phyloP scores from a whole-genome alignment of 805 yeast species.

The fission yeast (Schizosaccharomyces pombe) region DNA sequence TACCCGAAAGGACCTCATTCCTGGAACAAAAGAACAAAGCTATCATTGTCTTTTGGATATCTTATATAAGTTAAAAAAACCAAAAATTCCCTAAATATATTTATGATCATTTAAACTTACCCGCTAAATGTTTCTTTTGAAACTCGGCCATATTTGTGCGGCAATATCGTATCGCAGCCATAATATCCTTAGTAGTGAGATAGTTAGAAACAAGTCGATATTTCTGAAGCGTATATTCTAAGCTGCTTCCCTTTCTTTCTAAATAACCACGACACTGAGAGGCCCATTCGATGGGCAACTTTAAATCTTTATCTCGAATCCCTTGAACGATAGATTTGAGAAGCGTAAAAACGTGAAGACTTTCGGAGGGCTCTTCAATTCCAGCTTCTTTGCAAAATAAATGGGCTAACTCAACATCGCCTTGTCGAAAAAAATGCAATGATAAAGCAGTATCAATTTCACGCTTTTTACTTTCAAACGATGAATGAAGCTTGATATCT shows the following conservation, averaged over 20 bases:
- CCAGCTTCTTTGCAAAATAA: constrained; percentile 14
- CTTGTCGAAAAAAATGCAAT: constrained; percentile 25
- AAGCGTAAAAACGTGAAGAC: neutral
- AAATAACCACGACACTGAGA: constrained; percentile 13
- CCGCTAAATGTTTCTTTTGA: constrained; percentile 18
- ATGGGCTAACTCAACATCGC: constrained; percentile 20
- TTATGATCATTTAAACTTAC: neutral
- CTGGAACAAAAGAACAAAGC: constrained; percentile 15
- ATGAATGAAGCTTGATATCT: constrained; percentile 8
- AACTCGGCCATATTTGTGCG: constrained; percentile 20
- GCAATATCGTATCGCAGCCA: constrained; percentile 23
- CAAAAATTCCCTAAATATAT: no score
- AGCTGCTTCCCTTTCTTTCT: constrained; percentile 18
- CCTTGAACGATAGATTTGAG: neutral
- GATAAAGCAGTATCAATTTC: constrained; percentile 22
- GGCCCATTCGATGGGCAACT: constrained; percentile 27
- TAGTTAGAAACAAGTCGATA: constrained; percentile 19
- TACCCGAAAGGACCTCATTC: constrained; percentile 12
- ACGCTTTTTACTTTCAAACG: constrained; percentile 9
- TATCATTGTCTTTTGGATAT: constrained; percentile 24
- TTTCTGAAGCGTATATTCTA: constrained; percentile 25
- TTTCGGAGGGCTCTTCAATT: constrained; percentile 7
- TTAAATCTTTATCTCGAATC: constrained; percentile 8
- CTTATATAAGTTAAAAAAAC: constrained; percentile 7
- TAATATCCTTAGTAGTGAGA: neutral